Base-by-base conservation (phyloP, 805 yeast genomes). In the Gaillardinia entomophila region DNA sequence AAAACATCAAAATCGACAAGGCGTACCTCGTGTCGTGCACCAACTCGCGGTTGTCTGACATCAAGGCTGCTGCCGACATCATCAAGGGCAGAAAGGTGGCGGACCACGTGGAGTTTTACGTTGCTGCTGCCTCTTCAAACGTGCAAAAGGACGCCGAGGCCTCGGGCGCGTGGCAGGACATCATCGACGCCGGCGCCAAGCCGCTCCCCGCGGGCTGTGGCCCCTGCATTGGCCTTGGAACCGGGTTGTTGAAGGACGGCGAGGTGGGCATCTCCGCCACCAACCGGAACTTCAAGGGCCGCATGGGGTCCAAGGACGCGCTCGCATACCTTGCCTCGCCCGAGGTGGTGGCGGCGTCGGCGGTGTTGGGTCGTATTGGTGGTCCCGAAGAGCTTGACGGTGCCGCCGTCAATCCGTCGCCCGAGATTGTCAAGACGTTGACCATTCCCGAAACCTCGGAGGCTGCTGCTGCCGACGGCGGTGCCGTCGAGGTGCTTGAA, bases 171-270 rank as follows among this genome's bases (percentile, higher is more conserved):
- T 94, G 99, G 98, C 73, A 88, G 49, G 77, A 77, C 14, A 71
- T 92, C 37, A 51, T 92, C 30, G 90, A 81, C 35, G 96, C 97
- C 7, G 99, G 99, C 33, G 95, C 96, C 38, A 84, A 67, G 48
- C 86, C 96, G 23, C 75, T 92, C 47, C 97, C 97, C 14, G 95
- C 98, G 12, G 99, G 99, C 15, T 92, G 99, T 67, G 99, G 99
- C 28, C 99, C 99, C 16, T 92, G 99, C 68, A 92, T 92, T 53
- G 99, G 99, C 24, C 69, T 92, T 35, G 99, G 99, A 35, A 73
- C 94, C 18, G 99, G 99, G 31, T 68, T 92, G 43, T 68, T 92
- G 45, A 80, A 92, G 61, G 90, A 86, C 23, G 98, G 98, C 28
- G 97, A 92, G 61, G 95, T 92, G 37, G 98, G 99, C 43, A 92